These are phyloP conservation scores for Decorospora gaudefroyi DNA, from an alignment of 2,329 filamentous ascomycete genomes.

Conservation along the genomic window DNA sequence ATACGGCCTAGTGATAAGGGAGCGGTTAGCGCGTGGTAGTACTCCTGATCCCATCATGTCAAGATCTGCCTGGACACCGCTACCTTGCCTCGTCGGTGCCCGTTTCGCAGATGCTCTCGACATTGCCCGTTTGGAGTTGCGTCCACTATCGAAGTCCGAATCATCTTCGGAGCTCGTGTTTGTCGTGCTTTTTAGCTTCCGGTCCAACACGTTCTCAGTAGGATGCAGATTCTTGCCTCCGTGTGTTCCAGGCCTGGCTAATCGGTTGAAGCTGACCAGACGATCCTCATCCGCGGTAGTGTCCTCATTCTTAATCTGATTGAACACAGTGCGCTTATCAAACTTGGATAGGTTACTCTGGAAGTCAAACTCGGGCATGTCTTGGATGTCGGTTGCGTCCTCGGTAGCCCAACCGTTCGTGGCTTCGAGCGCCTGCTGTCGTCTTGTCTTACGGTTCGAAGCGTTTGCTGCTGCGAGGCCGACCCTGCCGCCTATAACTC, in stretches of 20 bases:
- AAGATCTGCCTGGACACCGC: constrained; percentile 47
- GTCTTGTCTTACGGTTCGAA: constrained; percentile 51
- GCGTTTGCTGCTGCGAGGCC: constrained; percentile 45
- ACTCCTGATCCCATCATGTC: constrained; percentile 41
- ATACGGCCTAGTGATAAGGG: constrained; percentile 41
- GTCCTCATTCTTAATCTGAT: constrained; percentile 88
- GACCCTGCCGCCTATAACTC: constrained; percentile 46
- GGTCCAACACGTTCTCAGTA: constrained; percentile 85
- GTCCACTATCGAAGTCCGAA: constrained; percentile 47
- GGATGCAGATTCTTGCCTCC: constrained; percentile 88
- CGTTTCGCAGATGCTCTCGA: constrained; percentile 49
- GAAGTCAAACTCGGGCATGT: constrained; percentile 94
- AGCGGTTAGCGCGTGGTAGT: constrained; percentile 38
- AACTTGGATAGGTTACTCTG: constrained; percentile 88
- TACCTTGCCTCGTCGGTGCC: constrained; percentile 47
- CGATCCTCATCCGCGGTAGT: constrained; percentile 85
- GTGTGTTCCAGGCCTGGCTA: constrained; percentile 56
- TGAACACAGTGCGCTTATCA: constrained; percentile 89
- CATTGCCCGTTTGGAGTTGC: constrained; percentile 47
- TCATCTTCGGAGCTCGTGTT: constrained; percentile 45
- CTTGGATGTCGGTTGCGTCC: constrained; percentile 91
- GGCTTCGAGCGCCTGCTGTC: constrained; percentile 57
- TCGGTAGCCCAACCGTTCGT: constrained; percentile 93
- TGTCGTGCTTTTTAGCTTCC: constrained; percentile 46
- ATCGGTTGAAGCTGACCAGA: constrained; percentile 85